A percentile compares a stretch with the other conserved stretches of the same genome.
These are phyloP conservation scores for Penicillium flavigenum DNA, from an alignment of 495 filamentous ascomycete species.

Conservation along the genomic window DNA sequence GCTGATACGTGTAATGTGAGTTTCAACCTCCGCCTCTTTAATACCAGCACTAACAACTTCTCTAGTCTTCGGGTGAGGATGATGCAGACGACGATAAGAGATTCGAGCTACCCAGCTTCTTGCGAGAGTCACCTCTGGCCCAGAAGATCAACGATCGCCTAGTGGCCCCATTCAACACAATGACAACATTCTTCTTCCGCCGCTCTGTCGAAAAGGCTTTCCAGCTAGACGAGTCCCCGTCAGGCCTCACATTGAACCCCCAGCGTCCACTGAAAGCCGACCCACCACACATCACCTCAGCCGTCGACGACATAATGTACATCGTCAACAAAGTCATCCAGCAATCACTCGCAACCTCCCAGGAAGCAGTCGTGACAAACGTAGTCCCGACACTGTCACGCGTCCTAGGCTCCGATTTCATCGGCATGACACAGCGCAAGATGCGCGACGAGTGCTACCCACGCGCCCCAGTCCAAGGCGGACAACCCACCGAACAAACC, in stretches of 20 bases:
- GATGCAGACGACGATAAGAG: conserved; percentile 33
- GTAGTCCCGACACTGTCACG: conserved; percentile 79
- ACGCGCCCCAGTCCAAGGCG: conserved; percentile 68
- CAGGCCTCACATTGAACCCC: conserved; percentile 70
- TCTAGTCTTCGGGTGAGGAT: conserved; percentile 22
- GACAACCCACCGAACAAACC: conserved; percentile 77
- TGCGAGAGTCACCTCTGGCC: conserved; percentile 70
- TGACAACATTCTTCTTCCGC: conserved; percentile 95
- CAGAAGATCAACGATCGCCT: conserved; percentile 74
- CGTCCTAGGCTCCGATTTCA: conserved; percentile 88
- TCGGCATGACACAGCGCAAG: conserved; percentile 94
- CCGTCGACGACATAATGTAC: conserved; percentile 99
- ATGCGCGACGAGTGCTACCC: conserved; percentile 96
- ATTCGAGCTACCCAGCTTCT: conserved; percentile 60
- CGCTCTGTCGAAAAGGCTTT: conserved; percentile 96
- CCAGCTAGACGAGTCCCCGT: conserved; percentile 93
- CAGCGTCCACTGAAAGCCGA: conserved; percentile 65
- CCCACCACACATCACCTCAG: conserved; percentile 88
- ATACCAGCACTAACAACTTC: conserved; percentile 16
- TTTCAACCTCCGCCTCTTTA: conserved; percentile 17
- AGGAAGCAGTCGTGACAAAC: conserved; percentile 67
- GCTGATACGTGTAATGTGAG: conserved; percentile 77
- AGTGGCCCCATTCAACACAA: conserved; percentile 72
- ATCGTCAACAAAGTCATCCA: conserved; percentile 91
- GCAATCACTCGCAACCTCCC: conserved; percentile 80